Evolutionary conservation across 2,329 filamentous ascomycete species (phyloP).

Genomic region (Biscogniauxia sp.): DNA sequence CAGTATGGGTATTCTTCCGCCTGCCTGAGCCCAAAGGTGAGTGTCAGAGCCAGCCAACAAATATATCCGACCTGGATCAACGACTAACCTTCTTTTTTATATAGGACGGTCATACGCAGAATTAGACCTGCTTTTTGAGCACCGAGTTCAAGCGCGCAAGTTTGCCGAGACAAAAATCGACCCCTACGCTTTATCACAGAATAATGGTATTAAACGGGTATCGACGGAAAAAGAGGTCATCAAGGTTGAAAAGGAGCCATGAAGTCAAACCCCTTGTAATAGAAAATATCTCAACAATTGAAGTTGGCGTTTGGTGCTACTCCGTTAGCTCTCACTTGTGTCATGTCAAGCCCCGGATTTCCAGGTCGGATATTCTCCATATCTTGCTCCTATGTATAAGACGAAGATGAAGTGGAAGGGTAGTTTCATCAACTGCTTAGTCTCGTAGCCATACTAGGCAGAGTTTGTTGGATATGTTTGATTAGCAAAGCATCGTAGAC

Average conservation of each 20-base stretch:
- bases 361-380: neutral
- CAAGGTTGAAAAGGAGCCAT: slow-evolving; percentile 3
- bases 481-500: slow-evolving; percentile 40
- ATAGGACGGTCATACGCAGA: slow-evolving; percentile 41
- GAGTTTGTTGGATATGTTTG: slow-evolving; percentile 33
- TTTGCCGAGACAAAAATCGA: slow-evolving; percentile 40
- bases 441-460: slow-evolving; percentile 10
- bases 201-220: slow-evolving; percentile 8
- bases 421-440: slow-evolving; percentile 6
- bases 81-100: neutral
- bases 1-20: slow-evolving; percentile 49
- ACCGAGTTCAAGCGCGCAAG: slow-evolving; percentile 37
- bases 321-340: neutral
- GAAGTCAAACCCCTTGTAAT: neutral
- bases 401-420: neutral
- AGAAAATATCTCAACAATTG: neutral
- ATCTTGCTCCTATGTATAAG: neutral
- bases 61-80: neutral
- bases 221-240: slow-evolving; percentile 7
- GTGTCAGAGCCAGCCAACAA: neutral
- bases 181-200: slow-evolving; percentile 30
- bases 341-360: neutral
- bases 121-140: slow-evolving; percentile 42
- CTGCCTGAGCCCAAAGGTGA: slow-evolving; percentile 52
- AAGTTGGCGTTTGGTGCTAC: neutral